A percentile compares a stretch with the other conserved stretches of the same genome.
phyloP scores from a whole-genome alignment of 495 filamentous ascomycete genomes.

The Tuber borchii region DNA sequence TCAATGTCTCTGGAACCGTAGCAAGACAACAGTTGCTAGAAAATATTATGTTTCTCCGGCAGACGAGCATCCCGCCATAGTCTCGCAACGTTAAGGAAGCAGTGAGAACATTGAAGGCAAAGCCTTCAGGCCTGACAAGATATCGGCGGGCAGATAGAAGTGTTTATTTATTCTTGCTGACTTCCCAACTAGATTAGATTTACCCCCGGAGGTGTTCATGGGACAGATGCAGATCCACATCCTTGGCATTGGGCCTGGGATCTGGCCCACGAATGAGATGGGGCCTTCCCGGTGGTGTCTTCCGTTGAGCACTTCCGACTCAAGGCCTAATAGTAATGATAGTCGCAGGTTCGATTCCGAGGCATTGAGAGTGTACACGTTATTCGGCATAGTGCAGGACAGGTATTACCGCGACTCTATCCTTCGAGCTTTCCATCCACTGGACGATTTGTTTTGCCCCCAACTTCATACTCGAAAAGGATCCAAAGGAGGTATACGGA shows the following conservation, averaged over 20 bases:
- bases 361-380: too few species aligned
- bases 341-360: too few species aligned
- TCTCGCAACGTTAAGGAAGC: slow-evolving; percentile 29
- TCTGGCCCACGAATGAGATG: slow-evolving; percentile 35
- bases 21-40: slow-evolving; percentile 37
- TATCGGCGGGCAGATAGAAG: too few species aligned
- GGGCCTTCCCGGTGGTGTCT: slow-evolving; percentile 34
- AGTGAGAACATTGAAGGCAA: slow-evolving; percentile 33
- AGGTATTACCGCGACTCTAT: too few species aligned
- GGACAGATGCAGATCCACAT: slow-evolving; percentile 37
- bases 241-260: slow-evolving; percentile 32
- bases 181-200: slow-evolving; percentile 26
- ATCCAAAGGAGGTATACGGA: too few species aligned
- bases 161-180: too few species aligned
- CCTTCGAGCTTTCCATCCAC: too few species aligned
- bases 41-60: slow-evolving; percentile 26
- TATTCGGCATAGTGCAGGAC: too few species aligned
- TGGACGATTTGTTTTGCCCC: too few species aligned
- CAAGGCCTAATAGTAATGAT: too few species aligned
- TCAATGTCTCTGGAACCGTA: slow-evolving; percentile 39
- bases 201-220: slow-evolving; percentile 31
- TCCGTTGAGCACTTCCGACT: slow-evolving; percentile 17
- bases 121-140: slow-evolving; percentile 35
- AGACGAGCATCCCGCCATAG: slow-evolving; percentile 15
- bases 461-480: too few species aligned